Conservation (phyloP, 2,329 filamentous ascomycete genomes). For the Penicillium sp. region DNA sequence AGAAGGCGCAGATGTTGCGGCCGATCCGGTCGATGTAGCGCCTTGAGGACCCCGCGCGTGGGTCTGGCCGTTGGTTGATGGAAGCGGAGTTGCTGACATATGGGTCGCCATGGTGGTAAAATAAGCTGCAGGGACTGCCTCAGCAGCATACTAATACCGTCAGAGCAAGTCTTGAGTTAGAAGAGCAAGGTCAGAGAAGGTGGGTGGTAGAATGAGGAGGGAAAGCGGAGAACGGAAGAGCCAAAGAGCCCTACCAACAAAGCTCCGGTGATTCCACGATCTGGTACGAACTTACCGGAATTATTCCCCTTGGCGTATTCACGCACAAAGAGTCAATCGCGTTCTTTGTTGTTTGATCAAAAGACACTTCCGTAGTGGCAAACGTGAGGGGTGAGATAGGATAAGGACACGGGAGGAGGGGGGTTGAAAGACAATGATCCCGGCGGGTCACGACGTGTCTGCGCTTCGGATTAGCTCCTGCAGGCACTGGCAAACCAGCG, state of each 20-base stretch:
- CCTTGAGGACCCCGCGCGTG: constrained; percentile 23
- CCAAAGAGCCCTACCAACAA: constrained; percentile 25
- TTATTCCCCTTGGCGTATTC: constrained; percentile 11
- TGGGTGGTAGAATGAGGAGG: constrained; percentile 7
- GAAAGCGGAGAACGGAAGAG: constrained; percentile 23
- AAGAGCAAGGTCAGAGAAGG: constrained; percentile 4
- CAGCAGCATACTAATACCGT: constrained; percentile 12
- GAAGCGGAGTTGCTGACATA: constrained; percentile 23
- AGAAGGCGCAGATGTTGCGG: constrained; percentile 9
- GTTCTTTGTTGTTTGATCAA: constrained; percentile 12
- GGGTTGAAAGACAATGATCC: constrained; percentile 21
- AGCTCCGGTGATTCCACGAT: constrained; percentile 23
- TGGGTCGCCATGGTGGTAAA: constrained; percentile 28
- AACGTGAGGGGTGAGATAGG: constrained; percentile 17
- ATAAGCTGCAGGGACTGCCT: constrained; percentile 23
- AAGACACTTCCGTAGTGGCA: constrained; percentile 1
- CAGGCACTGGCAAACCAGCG: constrained; percentile 9
- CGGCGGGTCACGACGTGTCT: constrained; percentile 21
- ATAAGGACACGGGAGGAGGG: constrained; percentile 20
- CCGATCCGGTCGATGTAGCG: constrained; percentile 10
- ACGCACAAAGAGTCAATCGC: constrained; percentile 7
- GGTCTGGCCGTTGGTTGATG: constrained; percentile 28
- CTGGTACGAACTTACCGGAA: constrained; percentile 16
- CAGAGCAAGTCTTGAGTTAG: constrained; percentile 3
- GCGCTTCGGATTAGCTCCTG: constrained; percentile 11